phyloP scores from a whole-genome alignment of 2,329 filamentous ascomycete species.

The Claviceps pazoutovae region DNA sequence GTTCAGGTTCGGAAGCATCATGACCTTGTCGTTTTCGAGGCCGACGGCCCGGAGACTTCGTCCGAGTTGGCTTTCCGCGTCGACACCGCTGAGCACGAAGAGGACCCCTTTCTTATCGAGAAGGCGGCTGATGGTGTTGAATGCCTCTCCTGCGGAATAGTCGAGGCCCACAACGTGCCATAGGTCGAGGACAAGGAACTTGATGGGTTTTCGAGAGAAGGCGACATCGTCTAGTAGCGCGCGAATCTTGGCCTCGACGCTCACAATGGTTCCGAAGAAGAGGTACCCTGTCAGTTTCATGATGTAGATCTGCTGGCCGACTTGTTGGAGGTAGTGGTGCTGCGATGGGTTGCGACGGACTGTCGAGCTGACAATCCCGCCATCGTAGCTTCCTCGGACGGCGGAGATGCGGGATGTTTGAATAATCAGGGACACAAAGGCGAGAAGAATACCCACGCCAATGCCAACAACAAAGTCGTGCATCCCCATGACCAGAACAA shows the following conservation, averaged over 20 bases:
- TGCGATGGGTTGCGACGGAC: slow-evolving; percentile 85
- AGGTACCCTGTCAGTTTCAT: slow-evolving; percentile 87
- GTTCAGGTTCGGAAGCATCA: slow-evolving; percentile 79
- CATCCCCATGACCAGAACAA: slow-evolving; percentile 89
- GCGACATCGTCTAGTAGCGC: slow-evolving; percentile 68
- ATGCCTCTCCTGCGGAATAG: slow-evolving; percentile 91
- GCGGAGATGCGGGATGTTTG: slow-evolving; percentile 84
- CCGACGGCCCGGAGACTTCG: slow-evolving; percentile 72
- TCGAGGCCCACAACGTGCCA: slow-evolving; percentile 83
- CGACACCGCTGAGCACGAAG: slow-evolving; percentile 71
- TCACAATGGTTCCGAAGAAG: slow-evolving; percentile 97
- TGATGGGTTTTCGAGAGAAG: slow-evolving; percentile 66
- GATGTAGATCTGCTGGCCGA: slow-evolving; percentile 77
- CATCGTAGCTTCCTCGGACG: slow-evolving; percentile 79
- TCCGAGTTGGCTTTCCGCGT: slow-evolving; percentile 61
- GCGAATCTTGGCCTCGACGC: slow-evolving; percentile 80
- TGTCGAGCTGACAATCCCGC: slow-evolving; percentile 78
- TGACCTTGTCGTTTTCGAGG: slow-evolving; percentile 60
- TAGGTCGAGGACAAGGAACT: slow-evolving; percentile 81
- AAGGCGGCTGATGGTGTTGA: slow-evolving; percentile 80
- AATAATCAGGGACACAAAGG: slow-evolving; percentile 80
- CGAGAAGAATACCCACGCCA: slow-evolving; percentile 77
- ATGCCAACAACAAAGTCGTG: slow-evolving; percentile 96
- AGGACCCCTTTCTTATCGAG: slow-evolving; percentile 64
- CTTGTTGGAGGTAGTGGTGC: slow-evolving; percentile 70